A percentile compares a stretch with the other conserved stretches of the same genome.
These are phyloP conservation scores for Vickermania ingenoplastis DNA, from an alignment of 208 protist genomes.

Conservation along the genomic window DNA sequence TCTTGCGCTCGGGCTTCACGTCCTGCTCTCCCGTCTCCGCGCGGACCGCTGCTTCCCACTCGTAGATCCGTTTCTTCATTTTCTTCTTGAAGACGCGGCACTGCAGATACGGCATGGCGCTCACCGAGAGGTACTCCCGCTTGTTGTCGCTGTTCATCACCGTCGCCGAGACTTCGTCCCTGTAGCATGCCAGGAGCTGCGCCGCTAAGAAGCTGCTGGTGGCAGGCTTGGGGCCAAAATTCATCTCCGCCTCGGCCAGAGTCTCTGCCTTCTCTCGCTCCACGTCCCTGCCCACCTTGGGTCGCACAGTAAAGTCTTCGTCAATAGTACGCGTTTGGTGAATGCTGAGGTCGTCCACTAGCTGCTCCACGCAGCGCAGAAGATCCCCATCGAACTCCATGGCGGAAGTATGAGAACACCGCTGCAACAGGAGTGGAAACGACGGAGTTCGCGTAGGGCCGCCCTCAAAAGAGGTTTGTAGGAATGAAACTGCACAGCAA, in stretches of 20 bases:
- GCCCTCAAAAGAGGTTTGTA: background rate
- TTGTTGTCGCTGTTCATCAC: background rate
- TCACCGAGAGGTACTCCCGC: background rate
- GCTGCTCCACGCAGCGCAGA: background rate
- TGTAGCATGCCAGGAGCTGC: background rate
- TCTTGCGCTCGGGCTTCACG: background rate
- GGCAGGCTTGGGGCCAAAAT: background rate
- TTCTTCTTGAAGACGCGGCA: slow-evolving; percentile 24
- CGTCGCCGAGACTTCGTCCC: background rate
- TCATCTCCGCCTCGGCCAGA: background rate
- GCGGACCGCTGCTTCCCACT: slow-evolving; percentile 29
- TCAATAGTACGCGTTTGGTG: background rate
- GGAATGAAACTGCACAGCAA: too few species aligned
- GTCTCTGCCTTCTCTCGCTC: background rate
- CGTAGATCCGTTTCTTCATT: slow-evolving; percentile 33
- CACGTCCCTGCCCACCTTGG: background rate
- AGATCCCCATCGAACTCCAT: slow-evolving; percentile 13
- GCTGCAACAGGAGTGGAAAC: too few species aligned
- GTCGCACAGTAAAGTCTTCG: background rate
- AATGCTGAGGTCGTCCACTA: background rate
- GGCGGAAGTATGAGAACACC: too few species aligned
- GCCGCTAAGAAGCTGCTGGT: background rate
- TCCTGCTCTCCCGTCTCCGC: slow-evolving; percentile 12
- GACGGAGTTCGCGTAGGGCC: too few species aligned
- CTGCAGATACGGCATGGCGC: slow-evolving; percentile 10